These are phyloP conservation scores for Aspergillus clavatus DNA, from an alignment of 2,329 filamentous ascomycete species.

Conservation along the genomic window DNA sequence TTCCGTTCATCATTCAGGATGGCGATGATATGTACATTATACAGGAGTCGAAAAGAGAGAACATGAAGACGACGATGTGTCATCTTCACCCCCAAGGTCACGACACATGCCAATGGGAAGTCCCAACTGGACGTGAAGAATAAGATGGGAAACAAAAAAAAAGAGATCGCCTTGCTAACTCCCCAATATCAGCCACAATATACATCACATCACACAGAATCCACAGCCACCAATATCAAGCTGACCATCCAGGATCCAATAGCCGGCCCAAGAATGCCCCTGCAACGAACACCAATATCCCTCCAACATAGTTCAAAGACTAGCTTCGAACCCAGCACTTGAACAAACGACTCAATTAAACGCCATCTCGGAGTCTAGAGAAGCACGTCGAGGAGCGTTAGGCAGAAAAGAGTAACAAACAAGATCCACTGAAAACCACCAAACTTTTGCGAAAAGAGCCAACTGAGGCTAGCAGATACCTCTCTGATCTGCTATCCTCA, in stretches of 20 bases:
- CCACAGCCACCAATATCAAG: neutral
- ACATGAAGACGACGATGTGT: neutral
- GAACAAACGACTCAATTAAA: neutral
- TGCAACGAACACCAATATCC: neutral
- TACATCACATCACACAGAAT: slow-evolving; percentile 2
- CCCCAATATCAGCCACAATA: slow-evolving; percentile 5
- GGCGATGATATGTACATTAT: slow-evolving; percentile 21
- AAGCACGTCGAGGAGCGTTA: neutral
- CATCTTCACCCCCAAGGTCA: neutral
- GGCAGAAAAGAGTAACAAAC: neutral
- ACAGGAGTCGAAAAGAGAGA: slow-evolving; percentile 10
- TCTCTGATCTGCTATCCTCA: too few relatives aligned
- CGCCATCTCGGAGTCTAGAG: neutral
- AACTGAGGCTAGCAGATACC: neutral
- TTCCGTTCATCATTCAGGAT: slow-evolving; percentile 12
- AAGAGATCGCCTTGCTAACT: neutral
- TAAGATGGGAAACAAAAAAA: slow-evolving; percentile 1
- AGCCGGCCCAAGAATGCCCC: neutral
- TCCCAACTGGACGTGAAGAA: too few relatives aligned
- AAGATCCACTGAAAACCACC: neutral
- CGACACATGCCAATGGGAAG: too few relatives aligned
- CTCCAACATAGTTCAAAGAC: neutral
- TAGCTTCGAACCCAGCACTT: neutral
- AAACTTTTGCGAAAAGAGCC: neutral
- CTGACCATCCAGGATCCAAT: neutral